These are phyloP conservation scores for Sclerotinia borealis DNA, from an alignment of 2,329 filamentous ascomycete genomes.

Conservation along the genomic window DNA sequence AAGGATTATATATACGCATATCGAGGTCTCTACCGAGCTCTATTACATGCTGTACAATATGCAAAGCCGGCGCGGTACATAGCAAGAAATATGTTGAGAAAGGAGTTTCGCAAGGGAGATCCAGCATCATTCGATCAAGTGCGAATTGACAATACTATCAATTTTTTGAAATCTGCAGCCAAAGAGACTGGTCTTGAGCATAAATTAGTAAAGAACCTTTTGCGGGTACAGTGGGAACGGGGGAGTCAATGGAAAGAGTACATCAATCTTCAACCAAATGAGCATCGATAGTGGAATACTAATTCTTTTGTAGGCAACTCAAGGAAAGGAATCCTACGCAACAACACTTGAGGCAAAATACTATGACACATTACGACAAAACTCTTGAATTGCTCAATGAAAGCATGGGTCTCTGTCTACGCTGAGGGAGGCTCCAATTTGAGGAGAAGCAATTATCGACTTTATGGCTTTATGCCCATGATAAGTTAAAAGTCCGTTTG, in stretches of 20 bases:
- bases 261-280: background rate
- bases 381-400: conserved; percentile 70
- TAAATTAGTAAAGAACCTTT: conserved; percentile 61
- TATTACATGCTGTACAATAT: conserved; percentile 66
- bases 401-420: conserved; percentile 61
- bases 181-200: conserved; percentile 63
- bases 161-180: conserved; percentile 63
- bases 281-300: background rate
- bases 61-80: conserved; percentile 61
- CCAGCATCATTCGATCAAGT: conserved; percentile 42
- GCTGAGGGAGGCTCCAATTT: conserved; percentile 32
- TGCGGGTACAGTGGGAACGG: conserved; percentile 39
- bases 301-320: background rate
- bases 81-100: conserved; percentile 52
- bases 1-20: conserved; percentile 57
- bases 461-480: background rate
- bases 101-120: conserved; percentile 49
- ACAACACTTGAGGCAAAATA: conserved; percentile 24
- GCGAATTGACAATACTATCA: conserved; percentile 57
- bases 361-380: conserved; percentile 56
- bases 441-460: background rate
- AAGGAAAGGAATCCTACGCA: conserved; percentile 6
- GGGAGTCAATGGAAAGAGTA: conserved; percentile 8
- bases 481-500: background rate
- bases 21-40: conserved; percentile 59